Evolutionary conservation across 331 rosid species (phyloP), one percentile per base, ranked within the genome.

Genomic region (Quercus lobata): DNA sequence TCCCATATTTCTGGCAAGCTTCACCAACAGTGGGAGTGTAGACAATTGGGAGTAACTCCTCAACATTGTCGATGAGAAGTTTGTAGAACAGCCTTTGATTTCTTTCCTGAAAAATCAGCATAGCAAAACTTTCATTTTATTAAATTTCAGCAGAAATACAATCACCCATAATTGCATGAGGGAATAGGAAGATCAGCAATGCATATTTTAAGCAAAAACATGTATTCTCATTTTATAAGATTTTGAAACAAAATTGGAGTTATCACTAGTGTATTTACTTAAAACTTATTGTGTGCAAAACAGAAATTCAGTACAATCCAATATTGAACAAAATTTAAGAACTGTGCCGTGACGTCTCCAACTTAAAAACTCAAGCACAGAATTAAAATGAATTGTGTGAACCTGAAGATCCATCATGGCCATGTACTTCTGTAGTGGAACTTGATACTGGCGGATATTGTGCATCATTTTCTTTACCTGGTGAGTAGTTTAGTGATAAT

Each of bases 381-480:
- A 54, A 54, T 65, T 29, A 65, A 57, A 57, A 57, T 56, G 66
- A 69, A 80, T 24, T 24, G 35, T 71, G 66, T 25, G 34, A 7
- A 75, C 99, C 96, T 95, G 99, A 87, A 95, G 98, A 88, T 90
- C 97, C 96, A 93, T 93, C 99, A 95, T 95, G 57, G 96, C 97
- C 85, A 89, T 83, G 85, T 91, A 95, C 86, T 88, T 95, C 81
- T 91, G 99, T 83, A 95, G 76, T 41, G 99, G 99, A 77, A 93
- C 91, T 80, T 93, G 89, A 86, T 93, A 95, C 53, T 81, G 92
- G 61, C 98, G 97, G 74, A 95, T 82, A 69, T 83, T 85, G 76
- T 86, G 87, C 76, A 95, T 81, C 97, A 89, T 76, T 88, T 93
- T 90, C 86, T 89, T 93, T 85, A 93, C 96, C 99, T 92, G 89